Conservation (phyloP, 768 basidiomycete genomes). For the Boletus subparvulus region DNA sequence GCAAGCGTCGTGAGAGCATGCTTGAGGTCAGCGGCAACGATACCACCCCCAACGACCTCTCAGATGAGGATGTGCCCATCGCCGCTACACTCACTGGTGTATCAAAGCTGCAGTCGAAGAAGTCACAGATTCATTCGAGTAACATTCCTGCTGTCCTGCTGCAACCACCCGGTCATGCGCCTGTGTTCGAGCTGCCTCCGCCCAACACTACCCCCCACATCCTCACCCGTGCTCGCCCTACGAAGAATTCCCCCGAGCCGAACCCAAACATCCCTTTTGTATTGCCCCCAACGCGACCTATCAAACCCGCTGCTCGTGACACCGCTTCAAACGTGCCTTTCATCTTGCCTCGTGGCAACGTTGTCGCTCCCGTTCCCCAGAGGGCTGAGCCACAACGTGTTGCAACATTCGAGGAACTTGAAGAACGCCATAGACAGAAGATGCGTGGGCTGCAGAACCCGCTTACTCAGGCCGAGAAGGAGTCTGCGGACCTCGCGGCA, state of each 20-base stretch:
- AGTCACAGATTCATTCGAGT: conserved; percentile 16
- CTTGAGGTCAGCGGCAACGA: conserved; percentile 45
- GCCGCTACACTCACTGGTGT: conserved; percentile 18
- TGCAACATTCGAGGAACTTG: conserved; percentile 84
- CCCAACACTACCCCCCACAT: conserved; percentile 22
- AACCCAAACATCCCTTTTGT: conserved; percentile 33
- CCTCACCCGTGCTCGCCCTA: conserved; percentile 20
- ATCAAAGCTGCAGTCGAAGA: conserved; percentile 18
- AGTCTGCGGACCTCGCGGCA: conserved; percentile 71
- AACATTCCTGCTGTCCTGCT: conserved; percentile 29
- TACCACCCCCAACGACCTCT: conserved; percentile 32
- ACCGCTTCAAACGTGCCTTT: conserved; percentile 39
- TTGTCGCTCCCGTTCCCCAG: conserved; percentile 45
- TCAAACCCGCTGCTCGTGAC: conserved; percentile 37
- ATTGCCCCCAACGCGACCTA: conserved; percentile 28
- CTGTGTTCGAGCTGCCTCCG: conserved; percentile 25
- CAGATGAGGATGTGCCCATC: conserved; percentile 37
- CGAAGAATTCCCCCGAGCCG: conserved; percentile 18
- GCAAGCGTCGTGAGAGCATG: conserved; percentile 71
- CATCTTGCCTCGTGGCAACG: conserved; percentile 46
- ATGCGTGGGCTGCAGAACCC: conserved; percentile 81
- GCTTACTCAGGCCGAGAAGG: conserved; percentile 75
- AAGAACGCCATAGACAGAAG: conserved; percentile 82
- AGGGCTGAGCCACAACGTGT: conserved; percentile 51
- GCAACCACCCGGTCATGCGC: conserved; percentile 32